These are phyloP conservation scores for Nakazawaea anatomiae DNA, from an alignment of 805 yeast species.

Conservation along the genomic window DNA sequence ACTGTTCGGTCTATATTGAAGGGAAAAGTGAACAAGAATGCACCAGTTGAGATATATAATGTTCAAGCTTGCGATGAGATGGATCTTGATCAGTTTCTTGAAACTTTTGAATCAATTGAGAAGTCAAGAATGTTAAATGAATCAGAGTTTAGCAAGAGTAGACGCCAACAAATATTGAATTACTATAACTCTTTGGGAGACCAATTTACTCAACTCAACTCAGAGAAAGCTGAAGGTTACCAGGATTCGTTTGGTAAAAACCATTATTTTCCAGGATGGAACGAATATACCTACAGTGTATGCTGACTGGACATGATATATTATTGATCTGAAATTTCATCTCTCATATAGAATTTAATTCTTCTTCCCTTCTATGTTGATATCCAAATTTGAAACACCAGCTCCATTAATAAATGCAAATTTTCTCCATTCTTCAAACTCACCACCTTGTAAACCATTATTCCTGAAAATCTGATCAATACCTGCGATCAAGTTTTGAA, in stretches of 20 bases:
- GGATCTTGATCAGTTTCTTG: conserved; percentile 22
- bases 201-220: no score
- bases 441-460: background rate
- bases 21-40: conserved; percentile 22
- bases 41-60: conserved; percentile 20
- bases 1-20: conserved; percentile 26
- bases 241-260: no score
- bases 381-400: no score
- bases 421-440: conserved; percentile 6
- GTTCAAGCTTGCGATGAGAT: conserved; percentile 26
- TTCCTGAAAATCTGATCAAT: background rate
- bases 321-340: no score
- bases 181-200: conserved; percentile 16
- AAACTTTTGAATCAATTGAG: conserved; percentile 23
- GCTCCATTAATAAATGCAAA: conserved; percentile 6
- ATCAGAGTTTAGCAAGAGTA: conserved; percentile 16
- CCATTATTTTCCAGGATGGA: background rate
- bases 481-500: conserved; percentile 3
- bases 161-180: conserved; percentile 24
- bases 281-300: background rate
- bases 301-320: background rate
- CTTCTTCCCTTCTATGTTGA: no score
- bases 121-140: conserved; percentile 20
- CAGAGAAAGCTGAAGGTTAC: no score
- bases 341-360: no score